Percentiles rank a stretch among this genome's conserved stretches.
These are phyloP conservation scores for Barnettozyma sucrosica DNA, from an alignment of 805 yeast species.

Conservation along the genomic window DNA sequence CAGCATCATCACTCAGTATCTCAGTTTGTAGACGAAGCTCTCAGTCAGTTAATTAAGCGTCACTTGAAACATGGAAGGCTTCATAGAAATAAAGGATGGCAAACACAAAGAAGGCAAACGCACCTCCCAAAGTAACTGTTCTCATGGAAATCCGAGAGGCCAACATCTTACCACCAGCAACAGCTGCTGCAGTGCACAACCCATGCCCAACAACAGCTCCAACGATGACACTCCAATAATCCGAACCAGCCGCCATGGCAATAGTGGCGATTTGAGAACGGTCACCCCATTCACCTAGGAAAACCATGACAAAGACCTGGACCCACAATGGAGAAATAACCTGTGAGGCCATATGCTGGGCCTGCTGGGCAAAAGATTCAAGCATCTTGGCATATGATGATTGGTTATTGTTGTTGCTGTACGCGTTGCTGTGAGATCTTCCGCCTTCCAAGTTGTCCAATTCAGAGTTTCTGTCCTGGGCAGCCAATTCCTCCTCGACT, in stretches of 20 bases:
- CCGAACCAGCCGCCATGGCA: conserved; percentile 96
- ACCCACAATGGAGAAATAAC: conserved; percentile 86
- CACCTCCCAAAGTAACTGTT: conserved; percentile 87
- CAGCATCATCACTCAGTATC: not conserved
- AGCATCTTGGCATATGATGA: conserved; percentile 10
- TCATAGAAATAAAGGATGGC: conserved; percentile 74
- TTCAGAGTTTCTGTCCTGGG: conserved; percentile 46
- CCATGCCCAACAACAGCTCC: conserved; percentile 93
- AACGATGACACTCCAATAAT: conserved; percentile 79
- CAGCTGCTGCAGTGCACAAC: conserved; percentile 85
- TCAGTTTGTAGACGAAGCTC: not conserved
- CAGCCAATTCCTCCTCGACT: conserved; percentile 88
- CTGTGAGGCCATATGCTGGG: conserved; percentile 11
- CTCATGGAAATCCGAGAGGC: conserved; percentile 90
- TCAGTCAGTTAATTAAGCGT: not conserved
- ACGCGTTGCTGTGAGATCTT: conserved; percentile 3
- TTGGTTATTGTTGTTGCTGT: conserved; percentile 1
- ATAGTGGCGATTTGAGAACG: conserved; percentile 96
- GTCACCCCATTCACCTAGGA: conserved; percentile 98
- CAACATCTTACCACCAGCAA: conserved; percentile 83
- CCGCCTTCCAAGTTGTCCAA: conserved; percentile 53
- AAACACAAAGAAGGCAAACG: conserved; percentile 78
- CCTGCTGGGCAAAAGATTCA: not conserved
- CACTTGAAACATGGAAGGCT: conserved; percentile 34
- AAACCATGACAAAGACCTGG: conserved; percentile 93